Conservation (phyloP, 768 basidiomycete genomes). For the Hemileccinum impolitum region DNA sequence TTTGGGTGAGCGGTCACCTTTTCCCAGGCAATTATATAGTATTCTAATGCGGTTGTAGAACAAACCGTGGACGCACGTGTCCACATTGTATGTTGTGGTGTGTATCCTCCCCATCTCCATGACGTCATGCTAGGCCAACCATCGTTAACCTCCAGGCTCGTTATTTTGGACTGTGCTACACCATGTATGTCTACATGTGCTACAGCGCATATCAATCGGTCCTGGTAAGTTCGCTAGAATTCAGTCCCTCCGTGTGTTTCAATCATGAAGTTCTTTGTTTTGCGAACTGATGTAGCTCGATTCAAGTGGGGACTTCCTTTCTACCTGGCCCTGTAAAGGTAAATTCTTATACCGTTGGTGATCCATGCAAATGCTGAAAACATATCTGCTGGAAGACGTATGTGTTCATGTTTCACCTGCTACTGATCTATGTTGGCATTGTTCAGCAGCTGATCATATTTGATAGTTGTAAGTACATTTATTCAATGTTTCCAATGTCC, state of each 20-base stretch:
- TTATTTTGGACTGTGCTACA: background rate
- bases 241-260: background rate
- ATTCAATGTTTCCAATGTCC: too few species aligned
- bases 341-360: background rate
- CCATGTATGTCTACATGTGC: background rate
- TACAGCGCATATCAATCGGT: too few species aligned
- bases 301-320: background rate
- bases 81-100: background rate
- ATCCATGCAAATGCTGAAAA: background rate
- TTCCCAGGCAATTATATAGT: background rate
- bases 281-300: background rate
- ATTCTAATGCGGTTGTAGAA: background rate
- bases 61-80: background rate
- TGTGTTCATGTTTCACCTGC: background rate
- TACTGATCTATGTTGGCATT: background rate
- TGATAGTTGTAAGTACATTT: too few species aligned
- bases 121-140: background rate
- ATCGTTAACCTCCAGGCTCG: background rate
- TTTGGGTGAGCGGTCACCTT: background rate
- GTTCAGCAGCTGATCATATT: background rate
- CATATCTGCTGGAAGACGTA: background rate
- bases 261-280: background rate
- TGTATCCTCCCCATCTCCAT: background rate
- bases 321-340: background rate
- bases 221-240: background rate